phyloP scores from a whole-genome alignment of 768 basidiomycete species.

The Rossbeevera mucosa region DNA sequence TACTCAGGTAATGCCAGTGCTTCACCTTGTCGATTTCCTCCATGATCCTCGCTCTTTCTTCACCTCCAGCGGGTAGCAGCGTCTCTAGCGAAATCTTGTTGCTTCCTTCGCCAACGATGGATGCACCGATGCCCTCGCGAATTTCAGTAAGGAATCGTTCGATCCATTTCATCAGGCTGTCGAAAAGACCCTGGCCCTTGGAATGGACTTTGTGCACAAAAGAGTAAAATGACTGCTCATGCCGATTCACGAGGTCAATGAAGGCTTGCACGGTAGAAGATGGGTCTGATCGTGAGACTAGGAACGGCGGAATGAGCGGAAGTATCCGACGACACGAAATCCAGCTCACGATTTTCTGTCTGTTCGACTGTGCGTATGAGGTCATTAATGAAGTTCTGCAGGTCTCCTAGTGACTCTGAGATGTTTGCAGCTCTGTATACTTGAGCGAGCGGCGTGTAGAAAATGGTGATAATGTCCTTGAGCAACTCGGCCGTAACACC shows the following conservation, averaged over 20 bases:
- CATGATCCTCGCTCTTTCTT: conserved; percentile 73
- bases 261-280: conserved; percentile 85
- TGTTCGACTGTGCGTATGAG: conserved; percentile 91
- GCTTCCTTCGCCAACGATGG: conserved; percentile 2
- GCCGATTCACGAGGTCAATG: conserved; percentile 87
- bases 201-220: conserved; percentile 99
- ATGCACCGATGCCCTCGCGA: conserved; percentile 77
- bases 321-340: not conserved
- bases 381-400: conserved; percentile 94
- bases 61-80: conserved; percentile 76
- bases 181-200: conserved; percentile 92
- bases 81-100: conserved; percentile 73
- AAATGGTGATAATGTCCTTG: conserved; percentile 98
- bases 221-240: conserved; percentile 92
- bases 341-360: conserved; percentile 76
- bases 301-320: conserved; percentile 1
- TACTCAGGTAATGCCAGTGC: conserved; percentile 90
- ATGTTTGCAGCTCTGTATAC: conserved; percentile 98
- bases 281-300: conserved; percentile 82
- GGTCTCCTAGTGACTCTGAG: conserved; percentile 83
- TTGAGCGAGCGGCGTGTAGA: conserved; percentile 93
- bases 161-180: conserved; percentile 93
- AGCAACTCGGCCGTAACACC: conserved; percentile 91
- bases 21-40: conserved; percentile 86
- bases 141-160: conserved; percentile 89